These are phyloP conservation scores for Xylaria multiplex DNA, from an alignment of 2,329 filamentous ascomycete species.

Conservation along the genomic window DNA sequence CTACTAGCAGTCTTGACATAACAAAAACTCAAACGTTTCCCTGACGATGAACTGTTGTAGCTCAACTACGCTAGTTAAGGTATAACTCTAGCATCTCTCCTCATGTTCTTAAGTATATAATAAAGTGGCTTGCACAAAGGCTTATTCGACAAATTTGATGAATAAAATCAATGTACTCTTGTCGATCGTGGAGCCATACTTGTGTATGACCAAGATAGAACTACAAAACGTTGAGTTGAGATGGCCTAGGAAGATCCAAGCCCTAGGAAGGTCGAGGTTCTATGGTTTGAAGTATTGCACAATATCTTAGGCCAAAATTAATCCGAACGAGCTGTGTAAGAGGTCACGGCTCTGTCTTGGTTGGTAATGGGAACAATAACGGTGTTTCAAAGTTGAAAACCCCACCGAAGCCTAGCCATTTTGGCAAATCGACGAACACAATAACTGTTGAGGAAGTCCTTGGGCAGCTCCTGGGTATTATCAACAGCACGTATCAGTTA, in stretches of 20 bases:
- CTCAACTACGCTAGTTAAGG: neutral
- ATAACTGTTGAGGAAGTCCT: neutral
- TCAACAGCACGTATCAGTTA: neutral
- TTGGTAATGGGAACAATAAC: slow-evolving; percentile 10
- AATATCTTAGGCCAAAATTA: neutral
- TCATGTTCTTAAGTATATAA: neutral
- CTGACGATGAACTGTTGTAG: neutral
- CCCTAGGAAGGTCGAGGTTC: neutral
- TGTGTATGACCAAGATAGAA: slow-evolving; percentile 22
- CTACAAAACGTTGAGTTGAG: slow-evolving; percentile 12
- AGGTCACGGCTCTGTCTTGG: neutral
- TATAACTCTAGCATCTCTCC: neutral
- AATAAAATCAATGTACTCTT: slow-evolving; percentile 23
- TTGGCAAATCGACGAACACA: neutral
- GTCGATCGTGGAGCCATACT: slow-evolving; percentile 19
- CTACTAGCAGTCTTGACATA: neutral
- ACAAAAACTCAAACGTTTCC: slow-evolving; percentile 19
- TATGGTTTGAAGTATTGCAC: neutral
- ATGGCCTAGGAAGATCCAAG: slow-evolving; percentile 1
- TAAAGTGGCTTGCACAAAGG: neutral
- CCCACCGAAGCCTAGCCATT: slow-evolving; percentile 27
- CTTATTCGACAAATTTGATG: slow-evolving; percentile 13
- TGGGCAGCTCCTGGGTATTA: slow-evolving; percentile 15
- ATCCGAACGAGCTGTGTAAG: slow-evolving; percentile 2
- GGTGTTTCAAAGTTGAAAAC: slow-evolving; percentile 9